Conservation (phyloP, 306 rosid genomes). For the Cercis canadensis region DNA sequence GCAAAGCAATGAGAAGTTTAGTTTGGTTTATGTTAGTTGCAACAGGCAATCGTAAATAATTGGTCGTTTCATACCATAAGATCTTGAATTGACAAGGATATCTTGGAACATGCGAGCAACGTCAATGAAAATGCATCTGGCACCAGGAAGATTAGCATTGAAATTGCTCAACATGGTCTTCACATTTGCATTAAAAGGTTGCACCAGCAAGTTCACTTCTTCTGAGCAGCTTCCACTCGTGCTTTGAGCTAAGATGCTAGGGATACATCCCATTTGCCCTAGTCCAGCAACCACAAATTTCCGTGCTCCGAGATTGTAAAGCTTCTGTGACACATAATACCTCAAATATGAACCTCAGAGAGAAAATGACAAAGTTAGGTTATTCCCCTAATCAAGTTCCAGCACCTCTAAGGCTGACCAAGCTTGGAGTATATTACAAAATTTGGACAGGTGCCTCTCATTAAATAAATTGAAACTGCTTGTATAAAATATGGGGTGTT, state of each 20-base stretch:
- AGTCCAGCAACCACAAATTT: conserved; percentile 75
- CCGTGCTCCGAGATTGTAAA: conserved; percentile 90
- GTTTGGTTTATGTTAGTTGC: not conserved
- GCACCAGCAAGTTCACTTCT: conserved; percentile 77
- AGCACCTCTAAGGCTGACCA: no score
- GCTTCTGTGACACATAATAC: conserved; percentile 48
- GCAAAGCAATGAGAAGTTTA: not conserved
- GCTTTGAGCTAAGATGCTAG: conserved; percentile 84
- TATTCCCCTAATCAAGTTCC: no score
- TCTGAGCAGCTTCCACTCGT: conserved; percentile 65
- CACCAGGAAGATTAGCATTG: conserved; percentile 67
- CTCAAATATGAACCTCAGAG: not conserved
- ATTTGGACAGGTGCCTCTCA: no score
- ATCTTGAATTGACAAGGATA: conserved; percentile 57
- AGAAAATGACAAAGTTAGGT: not conserved
- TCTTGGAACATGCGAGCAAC: conserved; percentile 62
- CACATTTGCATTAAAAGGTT: conserved; percentile 75
- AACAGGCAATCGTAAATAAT: not conserved
- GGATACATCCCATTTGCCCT: conserved; percentile 88
- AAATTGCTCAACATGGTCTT: conserved; percentile 66
- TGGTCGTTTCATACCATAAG: conserved; percentile 58
- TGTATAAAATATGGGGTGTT: no score
- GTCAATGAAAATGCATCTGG: conserved; percentile 67
- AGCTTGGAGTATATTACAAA: no score
- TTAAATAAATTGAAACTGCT: no score